Evolutionary conservation across 2,329 filamentous ascomycete genomes (phyloP), one percentile per base, ranked within the genome.

Genomic region (Trichoderma lentiforme): DNA sequence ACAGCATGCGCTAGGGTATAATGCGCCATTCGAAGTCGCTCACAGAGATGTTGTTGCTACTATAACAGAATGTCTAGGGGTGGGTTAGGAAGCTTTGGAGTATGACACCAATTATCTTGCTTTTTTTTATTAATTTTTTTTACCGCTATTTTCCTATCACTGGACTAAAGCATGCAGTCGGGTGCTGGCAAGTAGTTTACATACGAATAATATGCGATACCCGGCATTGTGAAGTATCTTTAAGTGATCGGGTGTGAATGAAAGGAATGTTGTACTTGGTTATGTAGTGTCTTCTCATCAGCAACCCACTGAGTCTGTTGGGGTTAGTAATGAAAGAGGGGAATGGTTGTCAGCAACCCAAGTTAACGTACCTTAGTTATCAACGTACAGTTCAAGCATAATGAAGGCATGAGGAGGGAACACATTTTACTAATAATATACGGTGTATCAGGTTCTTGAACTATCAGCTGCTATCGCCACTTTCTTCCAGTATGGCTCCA

Each of bases 151-250:
- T 67, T 34, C 28, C 36, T 34, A n/a, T 15, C 21, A 34, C 39
- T 36, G 66, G 70, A 34, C 11, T 43, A 14, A n/a, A 47, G 65
- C 34, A 26, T 18, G 70, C 70, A 43, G 56, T 57, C 30, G 56
- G 47, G 12, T 51, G 58, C 53, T 39, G 57, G 47, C 57, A 66
- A 56, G 32, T 72, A 47, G 57, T 26, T 47, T 68, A 34, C 68
- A 57, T 51, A 71, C 32, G 32, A 70, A 70, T 72, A 72, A 72
- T 65, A 65, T 61, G 66, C 60, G 67, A 70, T 36, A 57, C 56
- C 56, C 56, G 47, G 30, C 65, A 21, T 34, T 21, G 4, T 4
- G 4, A 32, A 18, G 14, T 26, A 2, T 18, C 21, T 36, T 8
- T 4, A 2, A 12, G 56, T 30, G 36, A 34, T 26, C 4, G 53